Evolutionary conservation across 2,329 filamentous ascomycete genomes (phyloP), one percentile per base, ranked within the genome.

Genomic region (Apiospora marii): DNA sequence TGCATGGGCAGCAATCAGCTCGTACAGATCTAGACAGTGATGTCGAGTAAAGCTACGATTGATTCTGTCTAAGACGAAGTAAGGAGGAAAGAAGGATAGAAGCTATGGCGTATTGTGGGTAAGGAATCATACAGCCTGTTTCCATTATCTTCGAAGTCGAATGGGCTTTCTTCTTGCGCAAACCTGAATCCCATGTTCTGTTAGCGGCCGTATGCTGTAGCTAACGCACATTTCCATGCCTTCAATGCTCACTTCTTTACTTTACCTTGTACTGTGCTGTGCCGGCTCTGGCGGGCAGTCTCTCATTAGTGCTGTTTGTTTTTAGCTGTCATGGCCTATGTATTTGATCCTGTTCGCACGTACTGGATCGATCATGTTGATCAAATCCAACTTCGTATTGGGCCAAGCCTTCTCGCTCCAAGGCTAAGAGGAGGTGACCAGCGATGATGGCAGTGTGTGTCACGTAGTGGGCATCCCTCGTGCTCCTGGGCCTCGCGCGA

Each of bases 401-500:
- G 53, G 16, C 7, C 30, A 34, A 61, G 53, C 53, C 13, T n/a
- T 64, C 34, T 64, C 24, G 10, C 30, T 13, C 58, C 34, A 41
- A 41, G 34, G n/a, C 49, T 41, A 64, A 41, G 19, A 64, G 41
- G 41, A 64, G 34, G 34, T 64, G 58, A 64, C 34, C 19, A 14
- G 34, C 19, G 22, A 64, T 64, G 30, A 58, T 48, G 49, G 24
- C 41, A 34, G 58, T 10, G n/a, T 19, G 58, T 64, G 58, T 64
- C 58, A 64, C 58, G 58, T 64, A 64, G 58, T 22, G 58, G 27
- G 5, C 51, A 58, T 34, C 51, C 51, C 51, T 58, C 51, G 51
- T 58, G 51, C 24, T 34, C 16, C 51, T 58, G 51, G 51, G 51
- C 27, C 51, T 61, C 27, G 53, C 27, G 53, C 53, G 53, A 37